Conservation (phyloP, 2,329 filamentous ascomycete genomes). For the Rugonectria rugulosa region DNA sequence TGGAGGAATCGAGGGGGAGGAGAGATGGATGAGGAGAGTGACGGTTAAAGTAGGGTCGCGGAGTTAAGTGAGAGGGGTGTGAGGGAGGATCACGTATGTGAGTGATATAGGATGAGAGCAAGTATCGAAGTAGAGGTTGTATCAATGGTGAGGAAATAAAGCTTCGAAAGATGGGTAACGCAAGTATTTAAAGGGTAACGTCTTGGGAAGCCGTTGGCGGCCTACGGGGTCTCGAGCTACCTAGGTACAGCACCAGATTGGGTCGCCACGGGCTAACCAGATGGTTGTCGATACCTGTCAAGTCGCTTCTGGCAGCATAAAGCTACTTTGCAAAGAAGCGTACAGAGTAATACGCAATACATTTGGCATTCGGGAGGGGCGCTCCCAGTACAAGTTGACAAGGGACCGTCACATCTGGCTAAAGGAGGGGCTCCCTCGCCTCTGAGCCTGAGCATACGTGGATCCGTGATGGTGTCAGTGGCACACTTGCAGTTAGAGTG, state of each 20-base stretch:
- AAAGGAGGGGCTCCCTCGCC: constrained; percentile 1
- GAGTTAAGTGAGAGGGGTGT: neutral
- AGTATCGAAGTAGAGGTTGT: too few species aligned
- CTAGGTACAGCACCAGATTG: constrained; percentile 2
- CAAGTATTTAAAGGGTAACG: neutral
- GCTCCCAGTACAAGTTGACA: neutral
- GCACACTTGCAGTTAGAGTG: constrained; percentile 1
- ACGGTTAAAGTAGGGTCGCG: neutral
- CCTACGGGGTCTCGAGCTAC: constrained; percentile 5
- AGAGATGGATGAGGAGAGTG: neutral
- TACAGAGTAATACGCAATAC: neutral
- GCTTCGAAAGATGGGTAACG: too few species aligned
- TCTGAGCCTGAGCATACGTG: neutral
- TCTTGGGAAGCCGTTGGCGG: neutral
- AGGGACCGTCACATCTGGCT: neutral
- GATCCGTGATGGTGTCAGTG: constrained; percentile 16
- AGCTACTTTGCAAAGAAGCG: too few species aligned
- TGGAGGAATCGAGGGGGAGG: neutral
- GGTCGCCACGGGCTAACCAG: constrained; percentile 9
- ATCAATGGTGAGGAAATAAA: too few species aligned
- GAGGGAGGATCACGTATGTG: neutral
- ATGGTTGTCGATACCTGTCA: too few species aligned
- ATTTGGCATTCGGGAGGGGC: neutral
- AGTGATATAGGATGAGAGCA: too few species aligned
- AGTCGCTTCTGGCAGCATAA: too few species aligned